Base-by-base conservation (phyloP, 257 asterid species). In the Gynochthodes officinalis region DNA sequence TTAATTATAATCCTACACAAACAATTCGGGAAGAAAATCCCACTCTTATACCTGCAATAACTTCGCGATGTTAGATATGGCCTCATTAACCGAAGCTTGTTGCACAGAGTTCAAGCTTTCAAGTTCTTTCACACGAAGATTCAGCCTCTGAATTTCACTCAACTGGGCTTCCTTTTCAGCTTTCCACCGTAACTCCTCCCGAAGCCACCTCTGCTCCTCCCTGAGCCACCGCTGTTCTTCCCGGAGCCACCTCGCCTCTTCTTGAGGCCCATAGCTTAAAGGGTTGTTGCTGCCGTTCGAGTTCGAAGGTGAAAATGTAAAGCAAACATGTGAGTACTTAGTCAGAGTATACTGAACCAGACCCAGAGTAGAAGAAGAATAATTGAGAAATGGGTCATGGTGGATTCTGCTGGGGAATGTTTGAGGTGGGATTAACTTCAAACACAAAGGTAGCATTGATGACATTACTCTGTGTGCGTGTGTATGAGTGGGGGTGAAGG, bases 171-270 rank as follows among this genome's bases (percentile, higher is more conserved):
- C 87, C 67, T 93, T 86, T 78, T 94, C 96, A 27, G 81, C 75
- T 57, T 82, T 85, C 99, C 99, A 94, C 79, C 97, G 61, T 23
- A 78, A 50, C 82, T 93, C 97, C 82, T 87, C 92, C 50, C 98
- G 79, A 19, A 89, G 86, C 98, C 98, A 93, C 69, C 98, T 82
- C 42, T 80, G 84, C 86, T 94, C 98, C 82, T 94, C 98, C 80
- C 99, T 85, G 80, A 91, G 70, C 99, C 99, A 94, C 78, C 99
- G 81, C 69, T 88, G 93, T 83, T 94, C 99, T 54, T 94, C 97
- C 84, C 98, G 78, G 62, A 87, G 84, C 99, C 99, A 94, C 69
- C 95, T 91, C 4, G 88, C 83, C 75, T 91, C 99, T 71, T 80
- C 87, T 53, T 80, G 53, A 46, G 75, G 64, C 52, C 77, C 79